Percentiles rank a stretch among this genome's conserved stretches.
phyloP scores from a whole-genome alignment of 2,329 filamentous ascomycete species.

The Ophiostoma tasmaniense region DNA sequence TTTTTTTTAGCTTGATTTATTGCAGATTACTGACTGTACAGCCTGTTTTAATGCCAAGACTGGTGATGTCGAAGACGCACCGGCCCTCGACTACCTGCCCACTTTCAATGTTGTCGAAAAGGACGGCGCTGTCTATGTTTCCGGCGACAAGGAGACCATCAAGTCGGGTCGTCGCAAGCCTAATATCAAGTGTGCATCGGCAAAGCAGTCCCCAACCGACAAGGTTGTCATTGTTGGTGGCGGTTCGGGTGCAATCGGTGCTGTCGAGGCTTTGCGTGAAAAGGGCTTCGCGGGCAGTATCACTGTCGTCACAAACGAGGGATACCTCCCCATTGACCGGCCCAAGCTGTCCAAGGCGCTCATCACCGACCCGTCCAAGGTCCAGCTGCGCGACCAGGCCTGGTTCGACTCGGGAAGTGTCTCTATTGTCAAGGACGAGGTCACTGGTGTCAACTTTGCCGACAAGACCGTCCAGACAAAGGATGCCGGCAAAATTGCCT shows the following conservation, averaged over 20 bases:
- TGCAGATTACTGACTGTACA: constrained; percentile 28
- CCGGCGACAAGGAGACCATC: constrained; percentile 68
- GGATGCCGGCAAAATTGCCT: constrained; percentile 59
- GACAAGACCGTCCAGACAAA: constrained; percentile 65
- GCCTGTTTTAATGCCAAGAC: constrained; percentile 87
- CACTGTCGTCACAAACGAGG: constrained; percentile 76
- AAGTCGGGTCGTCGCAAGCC: constrained; percentile 67
- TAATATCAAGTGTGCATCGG: constrained; percentile 58
- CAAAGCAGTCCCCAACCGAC: constrained; percentile 34
- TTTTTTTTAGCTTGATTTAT: constrained; percentile 9
- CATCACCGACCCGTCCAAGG: constrained; percentile 68
- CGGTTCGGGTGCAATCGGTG: constrained; percentile 74
- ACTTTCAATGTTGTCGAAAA: constrained; percentile 75
- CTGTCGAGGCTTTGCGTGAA: constrained; percentile 73
- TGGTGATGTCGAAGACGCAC: constrained; percentile 91
- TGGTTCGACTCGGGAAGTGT: constrained; percentile 63
- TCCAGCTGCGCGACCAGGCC: constrained; percentile 65
- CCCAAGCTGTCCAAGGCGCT: constrained; percentile 94
- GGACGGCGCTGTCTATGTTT: constrained; percentile 75
- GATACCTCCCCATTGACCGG: constrained; percentile 80
- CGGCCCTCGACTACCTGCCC: constrained; percentile 76
- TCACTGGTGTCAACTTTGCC: constrained; percentile 67
- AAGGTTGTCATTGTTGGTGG: constrained; percentile 81
- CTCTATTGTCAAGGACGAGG: constrained; percentile 53
- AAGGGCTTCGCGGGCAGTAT: constrained; percentile 72